These are phyloP conservation scores for Penicillium sp. DNA, from an alignment of 2,329 filamentous ascomycete species.

Conservation along the genomic window DNA sequence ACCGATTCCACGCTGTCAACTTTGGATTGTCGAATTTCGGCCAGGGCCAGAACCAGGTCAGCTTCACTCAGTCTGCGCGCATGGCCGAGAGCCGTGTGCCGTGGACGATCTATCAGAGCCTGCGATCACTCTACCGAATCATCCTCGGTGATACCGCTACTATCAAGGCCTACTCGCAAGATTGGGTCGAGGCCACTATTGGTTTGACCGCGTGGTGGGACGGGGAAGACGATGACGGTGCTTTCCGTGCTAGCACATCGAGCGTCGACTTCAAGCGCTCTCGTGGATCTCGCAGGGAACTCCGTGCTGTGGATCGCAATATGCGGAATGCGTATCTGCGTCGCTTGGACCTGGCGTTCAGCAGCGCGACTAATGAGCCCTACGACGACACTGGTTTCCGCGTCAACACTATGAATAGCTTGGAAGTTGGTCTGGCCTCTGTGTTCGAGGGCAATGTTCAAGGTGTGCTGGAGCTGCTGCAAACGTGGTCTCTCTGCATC, in stretches of 20 bases:
- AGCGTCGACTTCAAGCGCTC: conserved; percentile 35
- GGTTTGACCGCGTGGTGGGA: conserved; percentile 92
- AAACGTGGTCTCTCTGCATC: conserved; percentile 80
- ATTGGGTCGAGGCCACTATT: conserved; percentile 90
- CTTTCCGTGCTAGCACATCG: conserved; percentile 31
- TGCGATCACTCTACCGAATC: conserved; percentile 80
- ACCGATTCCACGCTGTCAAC: conserved; percentile 55
- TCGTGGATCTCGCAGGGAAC: conserved; percentile 45
- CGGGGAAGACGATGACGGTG: conserved; percentile 67
- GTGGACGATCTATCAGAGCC: conserved; percentile 86
- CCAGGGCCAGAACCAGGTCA: conserved; percentile 58
- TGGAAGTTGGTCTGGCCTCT: conserved; percentile 82
- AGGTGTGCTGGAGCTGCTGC: conserved; percentile 74
- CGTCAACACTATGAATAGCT: conserved; percentile 74
- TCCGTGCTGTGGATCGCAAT: conserved; percentile 55
- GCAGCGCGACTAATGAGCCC: conserved; percentile 65
- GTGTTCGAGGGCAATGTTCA: conserved; percentile 83
- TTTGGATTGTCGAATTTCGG: conserved; percentile 52
- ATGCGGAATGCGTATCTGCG: conserved; percentile 73
- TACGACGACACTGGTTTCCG: conserved; percentile 69
- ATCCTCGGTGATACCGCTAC: conserved; percentile 76
- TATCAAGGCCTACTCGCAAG: conserved; percentile 77
- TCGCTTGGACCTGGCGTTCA: conserved; percentile 74
- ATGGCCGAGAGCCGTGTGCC: conserved; percentile 86
- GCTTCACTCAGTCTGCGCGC: conserved; percentile 69